Base-by-base conservation (phyloP, 2,329 filamentous ascomycete genomes). In the Drechslerella coelobrocha region DNA sequence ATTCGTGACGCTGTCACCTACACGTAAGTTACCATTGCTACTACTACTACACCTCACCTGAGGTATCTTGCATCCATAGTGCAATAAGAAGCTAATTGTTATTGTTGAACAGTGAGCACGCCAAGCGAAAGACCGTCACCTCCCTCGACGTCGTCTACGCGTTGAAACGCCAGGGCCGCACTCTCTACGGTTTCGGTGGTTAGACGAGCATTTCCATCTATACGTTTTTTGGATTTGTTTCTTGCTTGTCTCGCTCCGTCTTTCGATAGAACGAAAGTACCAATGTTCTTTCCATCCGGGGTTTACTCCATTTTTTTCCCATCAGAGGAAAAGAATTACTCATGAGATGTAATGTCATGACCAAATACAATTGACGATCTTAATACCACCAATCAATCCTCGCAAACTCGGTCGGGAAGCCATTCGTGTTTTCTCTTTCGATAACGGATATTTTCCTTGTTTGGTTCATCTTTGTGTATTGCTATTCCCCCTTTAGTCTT, bases 131-230 rank as follows among this genome's bases (percentile, higher is more conserved):
- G 87, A 90, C 88, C 12, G 88, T 90, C 80, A 90, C 86, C 31
- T 88, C 86, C 8, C 84, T 88, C 51, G 86, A 88, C 75, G 86
- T 88, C 23, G 86, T 87, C 79, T 88, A 88, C 75, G 85, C 85
- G 48, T 82, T 88, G 75, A 88, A 88, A 84, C 83, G 86, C 80
- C 86, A 88, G 82, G 86, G 86, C 79, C 84, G 89, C 78, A 90
- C 89, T 79, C 88, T 92, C 75, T 93, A 92, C 85, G 89, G 90
- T 84, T 92, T 92, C 85, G 90, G 90, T 85, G 90, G 89, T 85
- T 93, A 90, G 87, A 78, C 17, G 12, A 39, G 12, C 78, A 72
- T 55, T 48, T 72, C 61, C 48, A 52, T 53, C 47, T 31, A 12
- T 19, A 23, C 14, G 10, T 34, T 23, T 51, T 29, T 52, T 57